Evolutionary conservation across 1,284 basidiomycete genomes (phyloP).

Genomic region (Takashimella koratensis): DNA sequence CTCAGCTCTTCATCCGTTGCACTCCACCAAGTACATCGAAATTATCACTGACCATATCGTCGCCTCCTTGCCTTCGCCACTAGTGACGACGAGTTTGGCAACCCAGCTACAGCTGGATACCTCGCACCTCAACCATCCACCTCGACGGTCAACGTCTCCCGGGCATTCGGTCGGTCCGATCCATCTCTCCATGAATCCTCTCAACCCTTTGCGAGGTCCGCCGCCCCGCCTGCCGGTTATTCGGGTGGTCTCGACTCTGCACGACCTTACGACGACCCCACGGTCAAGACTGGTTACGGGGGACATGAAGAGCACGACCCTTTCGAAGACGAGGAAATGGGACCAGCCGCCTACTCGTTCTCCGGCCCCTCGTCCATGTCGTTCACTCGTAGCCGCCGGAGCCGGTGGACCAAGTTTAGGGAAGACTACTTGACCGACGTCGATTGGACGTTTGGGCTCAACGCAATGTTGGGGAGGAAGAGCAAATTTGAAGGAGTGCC

Average conservation of each 20-base stretch:
- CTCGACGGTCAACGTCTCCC: slow-evolving; percentile 20
- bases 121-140: slow-evolving; percentile 30
- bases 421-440: slow-evolving; percentile 43
- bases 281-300: neutral
- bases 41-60: neutral
- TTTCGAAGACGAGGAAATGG: slow-evolving; percentile 41
- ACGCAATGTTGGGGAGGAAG: slow-evolving; percentile 36
- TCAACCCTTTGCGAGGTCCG: slow-evolving; percentile 37
- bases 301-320: slow-evolving; percentile 16
- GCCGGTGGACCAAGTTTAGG: slow-evolving; percentile 35
- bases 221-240: slow-evolving; percentile 39
- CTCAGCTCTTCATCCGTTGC: no score
- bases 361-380: slow-evolving; percentile 17
- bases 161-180: slow-evolving; percentile 23
- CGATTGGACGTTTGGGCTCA: slow-evolving; percentile 46
- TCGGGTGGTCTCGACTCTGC: slow-evolving; percentile 5
- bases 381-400: slow-evolving; percentile 9
- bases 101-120: slow-evolving; percentile 26
- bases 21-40: neutral
- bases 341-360: slow-evolving; percentile 41
- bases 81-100: slow-evolving; percentile 45
- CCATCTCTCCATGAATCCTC: slow-evolving; percentile 27
- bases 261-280: neutral
- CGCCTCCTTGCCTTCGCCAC: neutral
- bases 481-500: slow-evolving; percentile 46